Percentiles rank a stretch among this genome's conserved stretches.
Conservation (phyloP, 129 eudicot genomes). For the Glebionis coronaria region DNA sequence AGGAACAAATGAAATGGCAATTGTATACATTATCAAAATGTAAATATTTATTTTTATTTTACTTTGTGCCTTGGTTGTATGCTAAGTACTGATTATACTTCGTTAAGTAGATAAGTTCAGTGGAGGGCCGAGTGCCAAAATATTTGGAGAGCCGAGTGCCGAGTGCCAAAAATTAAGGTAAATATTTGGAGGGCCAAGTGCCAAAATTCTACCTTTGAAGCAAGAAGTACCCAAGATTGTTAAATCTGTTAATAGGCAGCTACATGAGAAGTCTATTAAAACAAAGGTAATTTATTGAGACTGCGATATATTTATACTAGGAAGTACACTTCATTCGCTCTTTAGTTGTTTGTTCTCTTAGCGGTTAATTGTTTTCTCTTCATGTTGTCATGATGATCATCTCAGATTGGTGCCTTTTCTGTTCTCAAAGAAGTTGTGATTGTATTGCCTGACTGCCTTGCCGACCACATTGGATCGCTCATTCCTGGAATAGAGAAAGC, state of each 20-base stretch:
- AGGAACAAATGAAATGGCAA: no score
- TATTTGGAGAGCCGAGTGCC: no score
- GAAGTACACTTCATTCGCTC: conserved; percentile 6
- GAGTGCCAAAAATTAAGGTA: conserved; percentile 93
- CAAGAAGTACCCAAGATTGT: conserved; percentile 96
- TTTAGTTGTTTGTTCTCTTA: conserved; percentile 8
- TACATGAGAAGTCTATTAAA: conserved; percentile 92
- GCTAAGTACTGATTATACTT: no score
- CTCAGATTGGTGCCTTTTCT: conserved; percentile 96
- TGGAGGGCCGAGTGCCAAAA: no score
- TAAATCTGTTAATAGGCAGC: conserved; percentile 79
- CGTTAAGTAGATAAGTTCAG: no score
- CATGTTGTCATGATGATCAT: not conserved
- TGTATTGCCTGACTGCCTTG: conserved; percentile 97
- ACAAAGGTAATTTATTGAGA: conserved; percentile 63
- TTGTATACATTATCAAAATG: no score
- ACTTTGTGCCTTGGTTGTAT: no score
- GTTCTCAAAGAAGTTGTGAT: conserved; percentile 92
- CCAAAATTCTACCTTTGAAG: conserved; percentile 34
- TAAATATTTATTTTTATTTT: not conserved
- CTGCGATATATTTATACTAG: not conserved
- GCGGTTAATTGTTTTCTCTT: not conserved
- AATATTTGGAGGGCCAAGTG: not conserved
- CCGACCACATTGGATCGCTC: conserved; percentile 95
- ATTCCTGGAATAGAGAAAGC: conserved; percentile 99